A percentile compares a stretch with the other conserved stretches of the same genome.
These are phyloP conservation scores for Myxozyma neotropica DNA, from an alignment of 805 yeast species.

Conservation along the genomic window DNA sequence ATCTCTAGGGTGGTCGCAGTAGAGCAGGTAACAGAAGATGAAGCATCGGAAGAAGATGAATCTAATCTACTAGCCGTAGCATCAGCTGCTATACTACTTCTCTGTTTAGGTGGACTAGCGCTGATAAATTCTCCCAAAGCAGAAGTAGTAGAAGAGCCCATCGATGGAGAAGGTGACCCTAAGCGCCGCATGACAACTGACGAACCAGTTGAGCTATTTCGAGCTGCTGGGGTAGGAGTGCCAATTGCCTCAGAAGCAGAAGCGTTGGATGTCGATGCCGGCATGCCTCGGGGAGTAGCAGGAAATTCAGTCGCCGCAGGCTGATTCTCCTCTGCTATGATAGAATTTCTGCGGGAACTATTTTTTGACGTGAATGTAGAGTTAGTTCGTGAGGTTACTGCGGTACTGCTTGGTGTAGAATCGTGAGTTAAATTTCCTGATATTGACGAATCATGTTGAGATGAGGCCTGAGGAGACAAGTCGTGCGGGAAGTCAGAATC, in stretches of 20 bases:
- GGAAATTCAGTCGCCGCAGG: too few relatives aligned
- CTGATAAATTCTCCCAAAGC: conserved; percentile 9
- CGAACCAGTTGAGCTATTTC: not conserved
- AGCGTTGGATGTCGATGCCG: not conserved
- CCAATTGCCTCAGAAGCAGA: not conserved
- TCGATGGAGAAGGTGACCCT: not conserved
- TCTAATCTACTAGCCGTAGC: not conserved
- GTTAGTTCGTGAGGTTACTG: conserved; percentile 10
- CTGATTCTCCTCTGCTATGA: not conserved
- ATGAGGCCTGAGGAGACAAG: not conserved
- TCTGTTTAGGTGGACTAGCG: conserved; percentile 2
- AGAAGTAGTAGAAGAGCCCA: not conserved
- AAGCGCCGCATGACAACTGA: conserved; percentile 1
- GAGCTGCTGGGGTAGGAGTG: not conserved
- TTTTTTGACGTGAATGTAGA: conserved; percentile 1
- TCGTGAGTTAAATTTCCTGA: not conserved
- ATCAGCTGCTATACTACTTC: not conserved
- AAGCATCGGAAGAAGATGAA: not conserved
- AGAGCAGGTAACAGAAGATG: not conserved
- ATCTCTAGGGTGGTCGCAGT: conserved; percentile 49
- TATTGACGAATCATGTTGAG: not conserved
- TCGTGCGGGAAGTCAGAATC: conserved; percentile 14
- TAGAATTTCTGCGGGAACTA: conserved; percentile 16
- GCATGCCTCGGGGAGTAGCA: not conserved
- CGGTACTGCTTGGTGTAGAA: conserved; percentile 15